phyloP scores from a whole-genome alignment of 1,284 basidiomycete species.

The Trichosporon coremiiforme region DNA sequence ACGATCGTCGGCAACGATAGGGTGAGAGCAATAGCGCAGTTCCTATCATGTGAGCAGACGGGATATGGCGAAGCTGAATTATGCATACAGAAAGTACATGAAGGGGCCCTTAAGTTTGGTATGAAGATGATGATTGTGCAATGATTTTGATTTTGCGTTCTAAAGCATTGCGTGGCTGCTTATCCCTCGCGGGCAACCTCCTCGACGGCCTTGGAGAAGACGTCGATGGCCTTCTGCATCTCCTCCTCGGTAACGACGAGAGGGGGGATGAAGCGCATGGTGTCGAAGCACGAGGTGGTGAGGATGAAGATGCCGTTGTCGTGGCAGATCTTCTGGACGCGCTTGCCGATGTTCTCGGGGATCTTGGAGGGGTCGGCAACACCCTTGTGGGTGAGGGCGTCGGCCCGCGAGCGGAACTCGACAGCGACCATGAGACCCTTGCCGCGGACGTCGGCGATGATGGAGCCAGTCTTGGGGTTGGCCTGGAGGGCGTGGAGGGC shows the following conservation, averaged over 20 bases:
- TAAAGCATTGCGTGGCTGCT: background rate
- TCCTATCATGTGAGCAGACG: background rate
- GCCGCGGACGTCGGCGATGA: slow-evolving; percentile 58
- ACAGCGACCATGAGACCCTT: slow-evolving; percentile 57
- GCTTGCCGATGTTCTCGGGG: slow-evolving; percentile 68
- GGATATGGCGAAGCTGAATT: slow-evolving; percentile 1
- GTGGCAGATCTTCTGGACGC: slow-evolving; percentile 77
- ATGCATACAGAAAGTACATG: slow-evolving; percentile 13
- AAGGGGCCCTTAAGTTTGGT: slow-evolving; percentile 5
- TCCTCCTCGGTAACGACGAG: slow-evolving; percentile 67
- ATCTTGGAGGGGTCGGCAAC: slow-evolving; percentile 54
- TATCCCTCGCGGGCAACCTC: slow-evolving; percentile 65
- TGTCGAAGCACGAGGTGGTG: slow-evolving; percentile 57
- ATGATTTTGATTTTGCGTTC: background rate
- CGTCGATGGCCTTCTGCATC: slow-evolving; percentile 63
- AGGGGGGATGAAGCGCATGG: slow-evolving; percentile 68
- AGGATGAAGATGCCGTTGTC: slow-evolving; percentile 76
- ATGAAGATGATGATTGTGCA: background rate
- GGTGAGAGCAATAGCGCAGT: background rate
- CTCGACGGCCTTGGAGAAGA: slow-evolving; percentile 66
- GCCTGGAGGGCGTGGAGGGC: slow-evolving; percentile 59
- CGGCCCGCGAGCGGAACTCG: slow-evolving; percentile 43
- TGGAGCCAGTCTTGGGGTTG: slow-evolving; percentile 58
- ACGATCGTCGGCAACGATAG: background rate
- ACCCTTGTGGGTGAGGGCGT: slow-evolving; percentile 41